These are phyloP conservation scores for Pichia insulana DNA, from an alignment of 805 yeast genomes.

Conservation along the genomic window DNA sequence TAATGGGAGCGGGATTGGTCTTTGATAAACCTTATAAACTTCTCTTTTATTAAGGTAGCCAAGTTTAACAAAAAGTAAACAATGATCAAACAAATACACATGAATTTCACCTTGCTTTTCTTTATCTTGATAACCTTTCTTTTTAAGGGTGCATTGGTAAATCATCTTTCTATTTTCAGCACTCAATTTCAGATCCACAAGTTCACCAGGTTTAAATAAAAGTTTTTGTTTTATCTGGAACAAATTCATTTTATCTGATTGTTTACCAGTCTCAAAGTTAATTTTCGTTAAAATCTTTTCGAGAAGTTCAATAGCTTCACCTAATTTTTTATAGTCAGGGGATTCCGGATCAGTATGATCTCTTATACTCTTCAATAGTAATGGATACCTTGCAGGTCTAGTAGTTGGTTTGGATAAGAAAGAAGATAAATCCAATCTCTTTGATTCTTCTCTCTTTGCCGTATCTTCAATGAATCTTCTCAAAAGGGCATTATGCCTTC, in stretches of 20 bases:
- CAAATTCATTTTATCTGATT: constrained; percentile 85
- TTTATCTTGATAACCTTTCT: constrained; percentile 62
- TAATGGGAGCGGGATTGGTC: constrained; percentile 77
- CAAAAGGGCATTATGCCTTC: constrained; percentile 80
- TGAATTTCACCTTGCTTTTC: constrained; percentile 72
- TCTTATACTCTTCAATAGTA: constrained; percentile 71
- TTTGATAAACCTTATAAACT: constrained; percentile 81
- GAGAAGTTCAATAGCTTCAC: constrained; percentile 66
- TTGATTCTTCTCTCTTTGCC: constrained; percentile 72
- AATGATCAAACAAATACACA: constrained; percentile 81
- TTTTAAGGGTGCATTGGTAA: constrained; percentile 68
- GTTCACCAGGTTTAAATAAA: constrained; percentile 72
- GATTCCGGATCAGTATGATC: constrained; percentile 73
- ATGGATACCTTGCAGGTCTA: constrained; percentile 89
- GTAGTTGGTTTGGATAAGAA: constrained; percentile 93
- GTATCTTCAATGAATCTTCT: constrained; percentile 91
- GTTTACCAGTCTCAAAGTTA: constrained; percentile 85
- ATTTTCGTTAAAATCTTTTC: constrained; percentile 68
- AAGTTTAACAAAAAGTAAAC: constrained; percentile 73
- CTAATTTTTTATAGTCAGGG: constrained; percentile 61
- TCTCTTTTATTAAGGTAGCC: constrained; percentile 86
- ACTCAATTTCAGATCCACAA: constrained; percentile 74
- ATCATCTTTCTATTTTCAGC: constrained; percentile 75
- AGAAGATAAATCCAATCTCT: constrained; percentile 87
- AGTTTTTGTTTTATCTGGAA: constrained; percentile 80